Base-by-base conservation (phyloP, 1,284 basidiomycete species). In the Coriolopsis trogii region DNA sequence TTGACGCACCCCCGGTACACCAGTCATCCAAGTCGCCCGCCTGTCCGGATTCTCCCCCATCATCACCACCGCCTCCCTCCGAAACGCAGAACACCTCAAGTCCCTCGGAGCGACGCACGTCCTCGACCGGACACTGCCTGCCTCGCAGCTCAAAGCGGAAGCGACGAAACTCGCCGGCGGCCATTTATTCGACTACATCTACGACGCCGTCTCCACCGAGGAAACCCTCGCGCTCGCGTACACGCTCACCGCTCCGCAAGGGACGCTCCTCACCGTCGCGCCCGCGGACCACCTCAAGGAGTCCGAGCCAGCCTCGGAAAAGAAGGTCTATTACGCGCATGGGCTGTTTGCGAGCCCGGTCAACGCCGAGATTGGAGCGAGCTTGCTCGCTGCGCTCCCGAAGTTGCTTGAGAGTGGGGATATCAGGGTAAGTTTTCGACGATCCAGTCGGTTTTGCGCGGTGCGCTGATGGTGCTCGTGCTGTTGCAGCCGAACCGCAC, bases 41-140 rank as follows among this genome's bases (percentile, higher is more conserved):
- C 33, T 39, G 4, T 12, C 8, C 16, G 24, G 38, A 8, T 39
- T 39, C 23, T 39, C 21, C 6, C 21, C 20, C 9, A 39, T 36
- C 16, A 36, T 36, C 33, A 36, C 33, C 15, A 23, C 38, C 10
- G 20, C 38, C 38, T 25, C 38, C 15, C 16, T 36, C 15, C 33
- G 16, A 1, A 36, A 36, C 16, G 4, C 9, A 15, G 33, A 36
- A 9, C 21, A 15, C 7, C 33, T 86, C 50, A 77, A 76, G 59
- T 67, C 70, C 0, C 67, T 81, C 18, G 84, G 85, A 3, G 84
- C 81, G 1, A 80, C 79, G 0, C 69, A 80, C 36, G 67, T 79
- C 13, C 78, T 79, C 25, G 53, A 49, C 41, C 33, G 49, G 26
- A 12, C 28, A 2, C 49, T 2, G 76, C 74, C 1, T 73, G 72